phyloP scores from a whole-genome alignment of 768 basidiomycete genomes.

The Jaapia argillacea region DNA sequence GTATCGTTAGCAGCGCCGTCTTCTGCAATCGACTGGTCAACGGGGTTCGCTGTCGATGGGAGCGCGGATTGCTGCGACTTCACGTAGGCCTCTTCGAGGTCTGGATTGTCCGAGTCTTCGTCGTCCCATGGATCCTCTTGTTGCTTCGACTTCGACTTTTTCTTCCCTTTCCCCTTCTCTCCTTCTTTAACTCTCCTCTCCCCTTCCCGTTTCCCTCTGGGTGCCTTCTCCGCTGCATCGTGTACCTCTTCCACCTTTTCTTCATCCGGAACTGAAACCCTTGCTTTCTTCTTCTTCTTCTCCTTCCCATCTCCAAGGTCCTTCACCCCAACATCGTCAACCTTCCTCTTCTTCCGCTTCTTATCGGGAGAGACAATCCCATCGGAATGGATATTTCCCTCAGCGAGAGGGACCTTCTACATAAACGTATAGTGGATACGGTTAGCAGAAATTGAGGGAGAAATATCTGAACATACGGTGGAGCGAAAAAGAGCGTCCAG shows the following conservation, averaged over 20 bases:
- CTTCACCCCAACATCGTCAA: conserved; percentile 9
- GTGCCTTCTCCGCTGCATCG: too few species aligned
- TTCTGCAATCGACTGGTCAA: conserved; percentile 9
- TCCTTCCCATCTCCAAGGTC: conserved; percentile 15
- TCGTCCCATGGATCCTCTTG: conserved; percentile 5
- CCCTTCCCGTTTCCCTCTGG: too few species aligned
- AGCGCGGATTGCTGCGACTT: conserved; percentile 8
- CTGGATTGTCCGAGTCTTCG: conserved; percentile 21
- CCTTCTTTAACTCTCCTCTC: too few species aligned
- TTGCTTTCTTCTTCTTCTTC: conserved; percentile 11
- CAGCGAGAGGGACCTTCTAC: conserved; percentile 1
- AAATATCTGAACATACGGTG: conserved; percentile 28
- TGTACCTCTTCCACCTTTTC: too few species aligned
- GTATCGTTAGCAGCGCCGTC: conserved; percentile 15
- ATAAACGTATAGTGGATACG: background rate
- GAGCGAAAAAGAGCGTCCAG: conserved; percentile 54
- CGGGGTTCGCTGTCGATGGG: conserved; percentile 6
- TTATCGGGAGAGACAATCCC: conserved; percentile 4
- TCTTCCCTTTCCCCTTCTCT: too few species aligned
- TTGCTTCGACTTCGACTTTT: conserved; percentile 4
- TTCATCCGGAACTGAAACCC: too few species aligned
- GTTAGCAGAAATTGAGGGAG: background rate
- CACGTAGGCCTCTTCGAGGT: conserved; percentile 24
- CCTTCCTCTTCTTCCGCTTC: conserved; percentile 7
- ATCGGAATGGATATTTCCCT: conserved; percentile 9